Evolutionary conservation across 768 basidiomycete genomes (phyloP), one percentile per base, ranked within the genome.

Genomic region (Cyathus striatus): DNA sequence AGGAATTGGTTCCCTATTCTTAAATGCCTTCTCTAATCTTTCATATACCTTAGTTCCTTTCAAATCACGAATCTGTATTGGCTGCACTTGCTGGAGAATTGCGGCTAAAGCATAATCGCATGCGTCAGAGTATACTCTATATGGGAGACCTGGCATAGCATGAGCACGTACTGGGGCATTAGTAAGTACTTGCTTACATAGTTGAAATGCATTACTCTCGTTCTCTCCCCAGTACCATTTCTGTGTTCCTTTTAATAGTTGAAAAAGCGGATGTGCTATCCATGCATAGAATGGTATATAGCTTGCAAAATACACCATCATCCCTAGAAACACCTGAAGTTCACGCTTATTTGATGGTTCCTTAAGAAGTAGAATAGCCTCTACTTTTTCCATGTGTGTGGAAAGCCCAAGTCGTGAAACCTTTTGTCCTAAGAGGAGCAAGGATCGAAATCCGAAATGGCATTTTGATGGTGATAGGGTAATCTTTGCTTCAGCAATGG

Each of bases 391-490:
- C 38, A 54, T 43, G 44, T 69, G 60, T 0, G 63, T 69, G 0
- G 63, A 66, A 1, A 69, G 40, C 1, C 67, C 69, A 0, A 68
- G 49, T 4, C n/a, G n/a, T n/a, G n/a, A n/a, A n/a, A n/a, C n/a
- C n/a, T n/a, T n/a, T n/a, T n/a, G n/a, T n/a, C n/a, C 56, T 4
- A 70, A 49, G 1, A 70, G 48, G 0, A 64, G 34, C 0, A 70
- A 47, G 1, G 63, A 66, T 18, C 49, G 51, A 42, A 57, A 69
- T 0, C 40, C 59, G 6, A 68, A 47, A 42, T 64, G 59, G 38
- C 65, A 68, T 44, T 70, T 70, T 0, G 45, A 9, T 0, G 59
- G 67, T 0, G 66, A 62, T 0, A 69, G 46, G 1, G 66, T 69
- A 2, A 69, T 52, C 18, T 51, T 49, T 0, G 62, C 52, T 3